Evolutionary conservation across 257 asterid genomes (phyloP).

Genomic region (Plantago major): DNA sequence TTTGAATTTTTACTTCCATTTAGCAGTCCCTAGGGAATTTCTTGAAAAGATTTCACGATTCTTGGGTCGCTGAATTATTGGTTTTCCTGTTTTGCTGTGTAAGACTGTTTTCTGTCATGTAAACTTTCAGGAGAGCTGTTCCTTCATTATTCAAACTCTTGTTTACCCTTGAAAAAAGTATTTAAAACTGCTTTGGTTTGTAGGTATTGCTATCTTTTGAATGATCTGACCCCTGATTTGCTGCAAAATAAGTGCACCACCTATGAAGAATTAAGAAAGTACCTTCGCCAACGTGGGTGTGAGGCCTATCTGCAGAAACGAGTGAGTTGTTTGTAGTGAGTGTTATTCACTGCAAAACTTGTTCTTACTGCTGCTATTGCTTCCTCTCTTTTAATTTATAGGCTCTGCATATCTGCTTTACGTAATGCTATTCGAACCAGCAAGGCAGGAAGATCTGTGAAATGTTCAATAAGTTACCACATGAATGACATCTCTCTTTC

Average conservation of each 20-base stretch:
- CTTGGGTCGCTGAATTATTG: background rate
- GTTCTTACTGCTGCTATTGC: slow-evolving; percentile 5
- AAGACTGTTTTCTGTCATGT: background rate
- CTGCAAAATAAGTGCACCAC: slow-evolving; percentile 40
- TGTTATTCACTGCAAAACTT: slow-evolving; percentile 13
- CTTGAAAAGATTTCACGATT: background rate
- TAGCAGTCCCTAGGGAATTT: slow-evolving; percentile 1
- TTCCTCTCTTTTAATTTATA: slow-evolving; percentile 3
- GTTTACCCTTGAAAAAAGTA: too few species aligned
- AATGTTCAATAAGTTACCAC: slow-evolving; percentile 7
- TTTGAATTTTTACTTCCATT: slow-evolving; percentile 5
- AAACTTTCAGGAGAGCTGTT: slow-evolving; percentile 11
- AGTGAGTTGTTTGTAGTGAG: slow-evolving; percentile 38
- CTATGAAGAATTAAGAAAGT: slow-evolving; percentile 49
- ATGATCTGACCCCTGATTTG: slow-evolving; percentile 53
- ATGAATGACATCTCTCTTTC: slow-evolving; percentile 9
- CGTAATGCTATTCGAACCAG: background rate
- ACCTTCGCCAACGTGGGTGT: slow-evolving; percentile 62
- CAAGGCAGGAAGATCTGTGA: background rate
- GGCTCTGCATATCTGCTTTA: background rate
- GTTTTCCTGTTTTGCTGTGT: background rate
- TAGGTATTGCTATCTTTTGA: slow-evolving; percentile 67
- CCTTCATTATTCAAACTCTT: background rate
- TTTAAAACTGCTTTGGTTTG: slow-evolving; percentile 12
- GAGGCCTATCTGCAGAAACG: slow-evolving; percentile 81